Evolutionary conservation across 805 yeast species (phyloP), one percentile per base, ranked within the genome.

Genomic region (Metschnikowia corniflorae): DNA sequence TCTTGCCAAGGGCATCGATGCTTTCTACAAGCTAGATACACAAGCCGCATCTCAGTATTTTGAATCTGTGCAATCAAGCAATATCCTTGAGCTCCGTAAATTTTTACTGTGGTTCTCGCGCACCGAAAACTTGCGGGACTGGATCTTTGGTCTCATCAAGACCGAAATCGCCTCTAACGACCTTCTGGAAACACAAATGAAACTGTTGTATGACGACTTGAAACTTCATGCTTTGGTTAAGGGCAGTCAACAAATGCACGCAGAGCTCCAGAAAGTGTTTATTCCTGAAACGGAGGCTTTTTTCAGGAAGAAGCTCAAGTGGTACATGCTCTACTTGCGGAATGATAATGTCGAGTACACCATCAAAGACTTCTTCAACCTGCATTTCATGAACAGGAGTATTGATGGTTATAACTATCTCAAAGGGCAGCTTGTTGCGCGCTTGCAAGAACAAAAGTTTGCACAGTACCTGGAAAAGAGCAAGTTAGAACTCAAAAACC

Each of bases 291-390:
- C 68, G 1, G 44, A 42, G 13, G 42, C 37, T 1, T 64, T 58
- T 32, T 65, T 68, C 54, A 40, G 36, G 16, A 50, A 46, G 14
- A 55, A 50, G 13, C 55, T 68, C 33, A 46, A 48, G 13, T 68
- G 72, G 72, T 68, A 70, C 68, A 65, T 53, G 43, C 46, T 68
- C n/a, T 68, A 68, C 44, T 52, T 50, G 38, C 57, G 56, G 31
- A 68, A 68, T 41, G 73, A 68, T 33, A 67, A 68, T 43, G 65
- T 68, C 16, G 71, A 65, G 46, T 68, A 68, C 39, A 61, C 58
- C 25, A 43, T 68, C 29, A 68, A 68, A 39, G 73, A 68, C 38
- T 65, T 40, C 46, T 60, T 68, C 40, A 52, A 40, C 29, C 31
- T 45, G 7, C 47, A 56, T 23, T 68, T 68, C 48, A 65, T 68